Evolutionary conservation across 2,329 filamentous ascomycete genomes (phyloP).

Genomic region (Elsinoe batatas): DNA sequence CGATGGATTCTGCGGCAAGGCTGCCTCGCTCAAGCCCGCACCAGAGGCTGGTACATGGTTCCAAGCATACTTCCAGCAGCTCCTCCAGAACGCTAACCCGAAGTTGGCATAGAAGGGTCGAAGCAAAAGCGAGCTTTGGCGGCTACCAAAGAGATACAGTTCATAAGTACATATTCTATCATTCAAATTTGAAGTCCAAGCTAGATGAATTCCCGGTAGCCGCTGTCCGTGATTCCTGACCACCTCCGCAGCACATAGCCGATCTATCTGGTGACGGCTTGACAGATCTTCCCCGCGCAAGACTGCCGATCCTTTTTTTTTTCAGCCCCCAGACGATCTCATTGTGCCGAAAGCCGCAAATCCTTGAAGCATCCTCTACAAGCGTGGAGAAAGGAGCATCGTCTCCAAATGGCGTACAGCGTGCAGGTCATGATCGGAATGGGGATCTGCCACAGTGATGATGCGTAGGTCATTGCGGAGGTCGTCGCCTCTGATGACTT

Average conservation of each 20-base stretch:
- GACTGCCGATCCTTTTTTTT: background rate
- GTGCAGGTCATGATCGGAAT: too few relatives aligned
- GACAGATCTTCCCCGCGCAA: background rate
- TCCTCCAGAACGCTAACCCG: slow-evolving; percentile 29
- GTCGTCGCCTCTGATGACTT: slow-evolving; percentile 21
- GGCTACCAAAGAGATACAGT: too few relatives aligned
- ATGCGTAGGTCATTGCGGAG: slow-evolving; percentile 17
- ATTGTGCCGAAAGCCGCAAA: slow-evolving; percentile 5
- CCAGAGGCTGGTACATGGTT: slow-evolving; percentile 64
- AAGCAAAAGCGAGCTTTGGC: too few relatives aligned
- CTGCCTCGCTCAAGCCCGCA: slow-evolving; percentile 32
- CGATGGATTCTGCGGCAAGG: background rate
- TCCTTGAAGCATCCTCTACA: too few relatives aligned
- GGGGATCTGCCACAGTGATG: background rate
- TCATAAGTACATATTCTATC: too few relatives aligned
- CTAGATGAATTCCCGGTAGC: too few relatives aligned
- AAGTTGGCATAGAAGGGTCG: background rate
- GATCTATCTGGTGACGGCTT: background rate
- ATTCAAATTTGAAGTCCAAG: too few relatives aligned
- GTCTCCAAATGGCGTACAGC: too few relatives aligned
- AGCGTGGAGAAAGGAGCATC: too few relatives aligned
- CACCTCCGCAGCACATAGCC: background rate
- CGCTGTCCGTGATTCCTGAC: too few relatives aligned
- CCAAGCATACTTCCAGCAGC: slow-evolving; percentile 34
- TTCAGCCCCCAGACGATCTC: too few relatives aligned